Base-by-base conservation (phyloP, 2,329 filamentous ascomycete genomes). In the Nothopassalora personata region DNA sequence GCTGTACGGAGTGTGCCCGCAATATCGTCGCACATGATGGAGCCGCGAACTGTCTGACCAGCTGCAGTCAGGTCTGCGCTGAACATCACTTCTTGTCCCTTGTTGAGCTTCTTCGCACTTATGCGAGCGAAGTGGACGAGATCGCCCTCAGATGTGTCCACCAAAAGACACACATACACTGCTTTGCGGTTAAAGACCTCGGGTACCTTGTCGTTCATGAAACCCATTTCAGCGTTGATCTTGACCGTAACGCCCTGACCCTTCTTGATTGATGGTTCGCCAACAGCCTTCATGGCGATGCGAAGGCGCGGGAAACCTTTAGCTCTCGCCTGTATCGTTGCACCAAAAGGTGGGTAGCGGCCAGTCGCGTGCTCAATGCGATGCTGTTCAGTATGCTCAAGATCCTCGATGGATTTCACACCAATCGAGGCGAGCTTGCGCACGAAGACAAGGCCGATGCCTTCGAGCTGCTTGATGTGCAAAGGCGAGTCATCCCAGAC, bases 11-110 rank as follows among this genome's bases (percentile, higher is more conserved):
- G 72, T 10, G 84, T 86, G 10, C 83, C 83, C 61, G 83, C 84
- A 67, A 97, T 88, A 47, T 91, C 87, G 74, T 97, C 93, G 64
- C 92, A 97, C 72, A 90, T 89, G 52, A 92, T 79, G 69, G 86
- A 84, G 60, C 86, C 90, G 27, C 80, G 80, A 34, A 94, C 82
- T 3, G 80, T 75, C 58, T 87, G 83, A 18, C 83, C 80, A 0
- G 77, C 71, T 4, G 76, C 76, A 1, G 73, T 80, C 19, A 91
- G 70, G 0, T 82, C 75, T 0, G 86, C 82, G 19, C 75, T 82
- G 62, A 88, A 87, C 0, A 78, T 73, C 1, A 91, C 70, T 9
- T 86, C 81, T 27, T 87, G 82, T 0, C 81, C 81, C 5, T 79
- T 80, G n/a, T 81, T 78, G 8, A 96, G 72, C 61, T 84, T 87